Percentiles rank a stretch among this genome's conserved stretches.
Conservation (phyloP, 495 filamentous ascomycete genomes). For the Penicillium nucicola region DNA sequence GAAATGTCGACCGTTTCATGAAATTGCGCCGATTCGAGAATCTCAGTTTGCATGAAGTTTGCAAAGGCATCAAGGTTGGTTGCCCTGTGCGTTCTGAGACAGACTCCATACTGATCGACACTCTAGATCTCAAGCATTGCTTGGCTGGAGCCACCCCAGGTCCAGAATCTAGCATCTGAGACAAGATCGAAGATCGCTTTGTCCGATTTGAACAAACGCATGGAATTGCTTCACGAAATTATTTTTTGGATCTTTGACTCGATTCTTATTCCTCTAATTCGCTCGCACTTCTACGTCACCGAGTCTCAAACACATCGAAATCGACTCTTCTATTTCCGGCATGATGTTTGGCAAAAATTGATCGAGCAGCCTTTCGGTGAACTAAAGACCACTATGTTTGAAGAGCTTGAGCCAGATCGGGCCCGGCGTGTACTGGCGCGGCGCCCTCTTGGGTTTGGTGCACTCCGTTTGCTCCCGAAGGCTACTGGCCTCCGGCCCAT, state of each 20-base stretch:
- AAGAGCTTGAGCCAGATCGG: constrained; percentile 61
- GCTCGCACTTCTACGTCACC: constrained; percentile 88
- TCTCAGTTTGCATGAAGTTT: constrained; percentile 73
- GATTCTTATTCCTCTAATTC: constrained; percentile 80
- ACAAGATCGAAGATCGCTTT: constrained; percentile 54
- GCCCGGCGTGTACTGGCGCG: constrained; percentile 58
- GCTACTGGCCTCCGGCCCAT: constrained; percentile 70
- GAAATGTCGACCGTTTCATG: constrained; percentile 73
- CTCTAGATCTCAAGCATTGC: constrained; percentile 59
- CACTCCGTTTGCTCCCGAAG: constrained; percentile 80
- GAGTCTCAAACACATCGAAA: constrained; percentile 81
- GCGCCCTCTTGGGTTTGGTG: constrained; percentile 69
- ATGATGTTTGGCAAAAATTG: constrained; percentile 82
- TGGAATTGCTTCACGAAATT: constrained; percentile 77
- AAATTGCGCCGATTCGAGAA: constrained; percentile 75
- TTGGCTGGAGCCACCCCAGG: constrained; percentile 64
- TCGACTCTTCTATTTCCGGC: constrained; percentile 88
- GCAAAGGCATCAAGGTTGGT: constrained; percentile 71
- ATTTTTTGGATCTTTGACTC: constrained; percentile 93
- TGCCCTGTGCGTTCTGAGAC: not conserved
- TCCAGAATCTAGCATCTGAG: constrained; percentile 2
- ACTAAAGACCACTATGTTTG: constrained; percentile 74
- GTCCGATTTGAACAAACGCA: constrained; percentile 73
- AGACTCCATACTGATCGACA: constrained; percentile 7
- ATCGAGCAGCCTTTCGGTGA: constrained; percentile 66